Evolutionary conservation across 1,284 basidiomycete genomes (phyloP).

Genomic region (Gomphus sp.): DNA sequence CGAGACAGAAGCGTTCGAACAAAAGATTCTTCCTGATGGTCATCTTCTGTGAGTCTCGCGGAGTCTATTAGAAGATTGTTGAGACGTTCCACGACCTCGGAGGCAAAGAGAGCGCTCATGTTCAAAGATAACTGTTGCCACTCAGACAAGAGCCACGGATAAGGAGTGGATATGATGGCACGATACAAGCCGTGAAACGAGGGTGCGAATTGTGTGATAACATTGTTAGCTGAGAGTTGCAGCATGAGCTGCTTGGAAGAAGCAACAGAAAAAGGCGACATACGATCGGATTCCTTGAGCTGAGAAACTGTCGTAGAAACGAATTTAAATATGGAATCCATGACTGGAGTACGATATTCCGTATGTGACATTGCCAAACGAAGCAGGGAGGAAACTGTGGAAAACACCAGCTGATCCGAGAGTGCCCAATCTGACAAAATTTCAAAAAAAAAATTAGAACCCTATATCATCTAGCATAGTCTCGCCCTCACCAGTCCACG

Average conservation of each 20-base stretch:
- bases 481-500: constrained; percentile 54
- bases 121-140: constrained; percentile 52
- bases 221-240: constrained; percentile 44
- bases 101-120: constrained; percentile 49
- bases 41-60: constrained; percentile 42
- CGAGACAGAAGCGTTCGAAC: constrained; percentile 68
- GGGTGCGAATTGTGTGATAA: constrained; percentile 70
- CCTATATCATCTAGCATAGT: not conserved
- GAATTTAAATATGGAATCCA: constrained; percentile 52
- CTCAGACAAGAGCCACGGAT: constrained; percentile 62
- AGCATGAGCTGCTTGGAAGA: not conserved
- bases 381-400: constrained; percentile 66
- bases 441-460: not conserved
- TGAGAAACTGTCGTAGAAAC: constrained; percentile 47
- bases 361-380: constrained; percentile 48
- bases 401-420: constrained; percentile 72
- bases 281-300: constrained; percentile 47
- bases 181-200: constrained; percentile 83
- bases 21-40: constrained; percentile 43
- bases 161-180: constrained; percentile 70
- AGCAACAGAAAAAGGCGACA: constrained; percentile 17
- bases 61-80: constrained; percentile 60
- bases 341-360: constrained; percentile 37
- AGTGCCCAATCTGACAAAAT: constrained; percentile 59
- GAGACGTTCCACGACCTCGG: constrained; percentile 54